Conservation (phyloP, 2,329 filamentous ascomycete species). For the Curvularia sp. region DNA sequence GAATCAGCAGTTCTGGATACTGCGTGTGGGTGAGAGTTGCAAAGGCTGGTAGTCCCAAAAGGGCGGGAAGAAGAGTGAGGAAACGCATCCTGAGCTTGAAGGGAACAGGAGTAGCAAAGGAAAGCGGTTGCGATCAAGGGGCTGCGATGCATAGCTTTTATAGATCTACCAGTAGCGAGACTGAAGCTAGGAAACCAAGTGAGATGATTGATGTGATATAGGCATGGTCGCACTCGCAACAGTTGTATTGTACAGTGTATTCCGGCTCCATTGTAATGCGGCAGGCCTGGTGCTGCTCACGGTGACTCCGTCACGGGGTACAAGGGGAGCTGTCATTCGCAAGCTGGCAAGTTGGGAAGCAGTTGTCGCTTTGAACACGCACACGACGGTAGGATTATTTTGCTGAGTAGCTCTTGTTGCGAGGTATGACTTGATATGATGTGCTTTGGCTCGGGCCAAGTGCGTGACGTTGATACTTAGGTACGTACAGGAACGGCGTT, state of each 20-base stretch:
- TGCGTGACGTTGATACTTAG: slow-evolving; percentile 2
- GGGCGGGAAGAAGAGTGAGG: slow-evolving; percentile 25
- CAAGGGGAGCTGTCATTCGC: slow-evolving; percentile 18
- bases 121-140: not conserved
- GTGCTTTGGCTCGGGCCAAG: not conserved
- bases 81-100: slow-evolving; percentile 34
- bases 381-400: not conserved
- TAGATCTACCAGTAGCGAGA: no score
- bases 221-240: not conserved
- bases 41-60: slow-evolving; percentile 25
- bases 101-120: not conserved
- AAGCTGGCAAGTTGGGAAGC: slow-evolving; percentile 5
- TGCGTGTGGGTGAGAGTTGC: slow-evolving; percentile 28
- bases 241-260: no score
- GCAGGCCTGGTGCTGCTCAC: not conserved
- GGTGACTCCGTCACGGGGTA: not conserved
- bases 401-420: not conserved
- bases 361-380: no score
- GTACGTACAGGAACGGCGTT: not conserved
- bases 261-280: not conserved
- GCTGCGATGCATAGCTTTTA: not conserved
- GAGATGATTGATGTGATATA: not conserved
- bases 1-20: slow-evolving; percentile 48
- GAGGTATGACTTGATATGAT: not conserved
- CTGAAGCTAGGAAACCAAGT: not conserved